Evolutionary conservation across 768 basidiomycete genomes (phyloP).

Genomic region (Amyloporia xantha): DNA sequence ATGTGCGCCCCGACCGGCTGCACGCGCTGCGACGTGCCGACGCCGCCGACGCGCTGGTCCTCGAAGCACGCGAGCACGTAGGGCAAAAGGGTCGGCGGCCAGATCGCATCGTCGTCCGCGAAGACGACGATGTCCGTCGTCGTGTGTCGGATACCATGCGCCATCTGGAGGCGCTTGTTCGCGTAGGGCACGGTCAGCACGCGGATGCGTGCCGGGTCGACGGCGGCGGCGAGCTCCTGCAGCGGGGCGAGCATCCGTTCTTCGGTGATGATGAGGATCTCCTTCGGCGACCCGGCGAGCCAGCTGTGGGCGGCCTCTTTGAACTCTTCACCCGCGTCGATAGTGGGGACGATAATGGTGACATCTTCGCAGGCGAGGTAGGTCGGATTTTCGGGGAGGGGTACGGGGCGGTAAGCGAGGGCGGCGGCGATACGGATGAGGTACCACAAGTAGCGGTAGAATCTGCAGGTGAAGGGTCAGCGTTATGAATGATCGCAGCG

Average conservation of each 20-base stretch:
- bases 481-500: no score
- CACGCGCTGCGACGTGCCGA: constrained; percentile 87
- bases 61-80: constrained; percentile 89
- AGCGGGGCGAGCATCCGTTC: constrained; percentile 88
- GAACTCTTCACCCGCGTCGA: constrained; percentile 94
- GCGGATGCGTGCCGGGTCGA: constrained; percentile 78
- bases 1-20: constrained; percentile 69
- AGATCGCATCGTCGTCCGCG: constrained; percentile 93
- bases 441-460: constrained; percentile 94
- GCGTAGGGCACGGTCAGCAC: constrained; percentile 89
- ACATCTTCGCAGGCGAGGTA: constrained; percentile 90
- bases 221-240: constrained; percentile 81
- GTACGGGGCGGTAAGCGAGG: constrained; percentile 79
- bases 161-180: constrained; percentile 93
- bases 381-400: constrained; percentile 84
- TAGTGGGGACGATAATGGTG: constrained; percentile 93
- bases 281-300: constrained; percentile 90
- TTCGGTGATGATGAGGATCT: constrained; percentile 71
- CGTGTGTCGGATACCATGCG: constrained; percentile 85
- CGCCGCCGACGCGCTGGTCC: constrained; percentile 89
- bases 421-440: constrained; percentile 77
- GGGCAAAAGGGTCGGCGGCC: constrained; percentile 88
- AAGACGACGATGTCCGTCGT: constrained; percentile 93
- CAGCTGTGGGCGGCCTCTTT: constrained; percentile 89
- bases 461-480: constrained; percentile 38